Conservation (phyloP, 2,329 filamentous ascomycete species). For the Alternaria dauci region DNA sequence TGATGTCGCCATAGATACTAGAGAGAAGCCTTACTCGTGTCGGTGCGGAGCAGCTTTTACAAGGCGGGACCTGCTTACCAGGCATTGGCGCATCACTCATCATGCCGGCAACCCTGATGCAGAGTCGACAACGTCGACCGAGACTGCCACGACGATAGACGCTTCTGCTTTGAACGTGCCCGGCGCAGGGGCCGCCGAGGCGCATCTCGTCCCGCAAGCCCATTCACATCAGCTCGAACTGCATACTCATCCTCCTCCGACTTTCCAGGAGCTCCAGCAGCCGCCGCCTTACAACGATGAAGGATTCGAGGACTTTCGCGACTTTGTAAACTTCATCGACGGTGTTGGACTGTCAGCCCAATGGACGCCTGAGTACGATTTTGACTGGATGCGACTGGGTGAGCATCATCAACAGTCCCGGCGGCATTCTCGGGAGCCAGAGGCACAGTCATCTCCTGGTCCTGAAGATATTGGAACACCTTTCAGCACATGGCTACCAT, state of each 20-base stretch:
- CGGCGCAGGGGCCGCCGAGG: constrained; percentile 1
- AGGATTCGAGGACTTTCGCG: constrained; percentile 42
- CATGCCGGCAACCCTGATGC: constrained; percentile 22
- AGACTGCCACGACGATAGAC: constrained; percentile 10
- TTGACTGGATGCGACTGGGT: constrained; percentile 37
- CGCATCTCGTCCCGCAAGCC: constrained; percentile 12
- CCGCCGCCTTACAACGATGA: constrained; percentile 29
- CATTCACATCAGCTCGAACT: constrained; percentile 22
- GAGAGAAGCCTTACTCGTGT: constrained; percentile 43
- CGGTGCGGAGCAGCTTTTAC: constrained; percentile 39
- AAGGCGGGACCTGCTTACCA: constrained; percentile 41
- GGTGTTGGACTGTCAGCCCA: constrained; percentile 43
- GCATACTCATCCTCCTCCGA: constrained; percentile 15
- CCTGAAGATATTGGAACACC: constrained; percentile 42
- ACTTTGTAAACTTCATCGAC: constrained; percentile 46
- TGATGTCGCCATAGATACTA: constrained; percentile 35
- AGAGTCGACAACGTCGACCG: constrained; percentile 16
- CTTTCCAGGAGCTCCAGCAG: constrained; percentile 21
- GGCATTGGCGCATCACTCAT: constrained; percentile 43
- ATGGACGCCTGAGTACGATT: constrained; percentile 44
- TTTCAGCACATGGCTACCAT: constrained; percentile 44
- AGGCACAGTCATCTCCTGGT: constrained; percentile 23
- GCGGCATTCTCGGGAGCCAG: constrained; percentile 30
- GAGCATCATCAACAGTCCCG: constrained; percentile 29
- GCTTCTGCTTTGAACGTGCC: constrained; percentile 5